Base-by-base conservation (phyloP, 2,329 filamentous ascomycete genomes). In the Coniella vitis region DNA sequence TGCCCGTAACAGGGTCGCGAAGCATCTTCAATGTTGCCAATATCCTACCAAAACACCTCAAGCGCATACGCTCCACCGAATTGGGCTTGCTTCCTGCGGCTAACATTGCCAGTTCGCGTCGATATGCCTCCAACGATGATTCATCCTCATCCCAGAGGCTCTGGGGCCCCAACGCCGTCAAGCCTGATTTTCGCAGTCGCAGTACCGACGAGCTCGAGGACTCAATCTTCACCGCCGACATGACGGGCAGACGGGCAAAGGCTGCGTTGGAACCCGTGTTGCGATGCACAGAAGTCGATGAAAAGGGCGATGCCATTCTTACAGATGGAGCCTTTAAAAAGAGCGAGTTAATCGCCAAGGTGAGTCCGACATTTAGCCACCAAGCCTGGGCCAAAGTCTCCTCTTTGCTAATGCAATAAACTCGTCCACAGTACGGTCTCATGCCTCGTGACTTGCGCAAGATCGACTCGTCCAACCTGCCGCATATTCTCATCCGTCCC, bases 241-340 rank as follows among this genome's bases (percentile, higher is more conserved):
- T 89, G 37, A 79, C 84, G 38, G 48, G 44, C 73, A 88, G 60
- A 76, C 81, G 45, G 20, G 77, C 81, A 40, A 93, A 91, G 67
- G 85, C 87, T 3, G 83, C 86, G 21, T 84, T 91, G 49, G 90
- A 96, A 65, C 80, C 90, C 25, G 84, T 89, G 52, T 73, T 98
- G 57, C 79, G 93, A 47, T 98, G 93, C 63, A 98, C 93, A 1
- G 93, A 98, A 66, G 87, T 97, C 52, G 90, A 97, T 60, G 89
- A 90, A 64, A 81, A 87, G 61, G 93, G 93, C 36, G 86, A 94
- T 59, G 90, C 96, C 21, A 94, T 91, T 17, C 73, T 97, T 50
- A 86, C 95, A 17, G 94, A 94, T 63, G 89, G 90, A 51, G 93
- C 97, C 66, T 97, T 96, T 68, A 94, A 93, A 70, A 98, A 98